Evolutionary conservation across 2,329 filamentous ascomycete genomes (phyloP), one percentile per base, ranked within the genome.

Genomic region (Hypoxylon sp.): DNA sequence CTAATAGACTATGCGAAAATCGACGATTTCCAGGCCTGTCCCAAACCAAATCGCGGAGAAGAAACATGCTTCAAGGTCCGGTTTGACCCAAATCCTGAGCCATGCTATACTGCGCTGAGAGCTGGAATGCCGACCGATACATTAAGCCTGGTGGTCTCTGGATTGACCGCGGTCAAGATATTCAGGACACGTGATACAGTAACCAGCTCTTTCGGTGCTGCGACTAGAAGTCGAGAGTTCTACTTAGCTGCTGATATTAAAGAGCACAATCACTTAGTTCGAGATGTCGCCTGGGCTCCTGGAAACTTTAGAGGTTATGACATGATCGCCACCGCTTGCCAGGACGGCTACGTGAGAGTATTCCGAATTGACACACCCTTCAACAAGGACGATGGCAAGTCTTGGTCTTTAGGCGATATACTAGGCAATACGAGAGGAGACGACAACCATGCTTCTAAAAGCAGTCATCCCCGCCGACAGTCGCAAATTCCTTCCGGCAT

Each of bases 291-390:
- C 1, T 99, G 96, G 96, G 94, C 95, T 0, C 92, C 94, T 52
- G 95, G 94, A 11, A 97, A 94, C 71, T 94, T 97, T 74, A 85
- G 94, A 42, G 95, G 95, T 1, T 95, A 93, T 78, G 96, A 99
- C 79, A 87, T 95, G 63, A 87, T 98, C 73, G 96, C 95, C 2
- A 97, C 94, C 5, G 95, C 94, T 2, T 96, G 93, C 78, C 97
- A 97, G 79, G 96, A 99, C 78, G 95, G 96, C 2, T 91, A 90
- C 73, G 90, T 98, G 44, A 88, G 95, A 44, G 91, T 99, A n/a
- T 97, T 97, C 76, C 90, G 95, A 74, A 80, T 97, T 17, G 88
- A 90, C 37, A 92, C 91, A 0, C 85, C 87, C 0, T 81, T 81
- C 67, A 78, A 74, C 70, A 81, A 76, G 68, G 82, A 79, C 67